Base-by-base conservation (phyloP, 805 yeast species). In the Myxozyma sirexii region DNA sequence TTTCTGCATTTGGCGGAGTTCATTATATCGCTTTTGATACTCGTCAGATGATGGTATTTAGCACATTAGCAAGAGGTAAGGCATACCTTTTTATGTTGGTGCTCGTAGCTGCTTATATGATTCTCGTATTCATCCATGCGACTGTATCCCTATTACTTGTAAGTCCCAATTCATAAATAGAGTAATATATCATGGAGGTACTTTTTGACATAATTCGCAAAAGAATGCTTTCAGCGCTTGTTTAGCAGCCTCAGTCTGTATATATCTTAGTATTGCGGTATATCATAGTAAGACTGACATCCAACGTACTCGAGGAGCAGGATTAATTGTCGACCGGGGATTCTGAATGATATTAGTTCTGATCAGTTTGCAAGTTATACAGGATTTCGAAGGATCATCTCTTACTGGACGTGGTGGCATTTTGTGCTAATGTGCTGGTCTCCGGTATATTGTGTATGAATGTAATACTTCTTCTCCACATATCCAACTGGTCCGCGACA, bases 171-270 rank as follows among this genome's bases (percentile, higher is more conserved):
- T n/a, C n/a, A n/a, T n/a, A n/a, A n/a, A n/a, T n/a, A n/a, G 46
- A 4, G 35, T 3, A 26, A 24, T n/a, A 8, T 24, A 15, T 44
- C n/a, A n/a, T n/a, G n/a, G n/a, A n/a, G n/a, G 2, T 35, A 62
- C 67, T 48, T 64, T 64, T 42, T 59, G 64, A 33, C 67, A 64
- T 23, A 59, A 51, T n/a, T 62, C 64, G 39, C 67, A 64, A 39
- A 54, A 46, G 43, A 64, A 64, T 8, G 59, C 47, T 26, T 48
- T 42, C 17, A 64, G 39, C n/a, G 67, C 67, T 23, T 59, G 65
- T 35, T 50, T 55, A 17, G 67, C 67, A 19, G 67, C 63, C 33
- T 60, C 67, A 15, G 67, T 64, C 67, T 64, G 37, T 3, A 15
- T 13, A 46, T 31, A 12, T 3, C 12, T 19, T 1, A 21, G 38